Conservation (phyloP, 2,329 filamentous ascomycete genomes). For the Cladorrhinum sp. region DNA sequence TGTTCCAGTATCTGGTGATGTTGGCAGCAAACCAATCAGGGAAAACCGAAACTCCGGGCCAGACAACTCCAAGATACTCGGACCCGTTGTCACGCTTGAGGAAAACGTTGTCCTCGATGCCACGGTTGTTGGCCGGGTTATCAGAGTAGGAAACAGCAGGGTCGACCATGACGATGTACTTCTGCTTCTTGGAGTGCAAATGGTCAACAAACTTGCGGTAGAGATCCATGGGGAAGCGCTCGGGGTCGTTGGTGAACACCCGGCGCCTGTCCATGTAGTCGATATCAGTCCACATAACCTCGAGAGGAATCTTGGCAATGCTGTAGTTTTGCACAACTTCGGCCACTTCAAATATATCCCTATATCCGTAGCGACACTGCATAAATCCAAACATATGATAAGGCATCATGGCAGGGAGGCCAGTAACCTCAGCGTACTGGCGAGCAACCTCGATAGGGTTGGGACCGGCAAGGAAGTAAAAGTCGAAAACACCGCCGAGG, state of each 20-base stretch:
- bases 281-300: slow-evolving; percentile 67
- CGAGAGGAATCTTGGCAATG: slow-evolving; percentile 61
- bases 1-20: slow-evolving; percentile 65
- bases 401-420: slow-evolving; percentile 58
- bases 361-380: slow-evolving; percentile 63
- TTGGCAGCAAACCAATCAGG: slow-evolving; percentile 74
- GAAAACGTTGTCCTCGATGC: slow-evolving; percentile 44
- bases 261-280: slow-evolving; percentile 57
- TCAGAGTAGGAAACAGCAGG: slow-evolving; percentile 56
- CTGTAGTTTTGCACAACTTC: slow-evolving; percentile 68
- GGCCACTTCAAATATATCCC: slow-evolving; percentile 61
- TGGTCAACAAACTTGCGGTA: slow-evolving; percentile 65
- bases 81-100: slow-evolving; percentile 53
- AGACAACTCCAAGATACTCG: slow-evolving; percentile 64
- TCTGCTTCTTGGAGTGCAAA: slow-evolving; percentile 64
- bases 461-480: slow-evolving; percentile 63
- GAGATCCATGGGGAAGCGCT: slow-evolving; percentile 58
- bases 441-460: slow-evolving; percentile 54
- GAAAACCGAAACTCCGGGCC: slow-evolving; percentile 70
- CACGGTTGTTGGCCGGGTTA: slow-evolving; percentile 41
- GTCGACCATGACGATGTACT: slow-evolving; percentile 78
- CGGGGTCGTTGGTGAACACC: slow-evolving; percentile 61
- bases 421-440: slow-evolving; percentile 58
- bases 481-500: slow-evolving; percentile 72
- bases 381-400: slow-evolving; percentile 65